Conservation (phyloP, 2,329 filamentous ascomycete species). For the Colletotrichum endophyticum region DNA sequence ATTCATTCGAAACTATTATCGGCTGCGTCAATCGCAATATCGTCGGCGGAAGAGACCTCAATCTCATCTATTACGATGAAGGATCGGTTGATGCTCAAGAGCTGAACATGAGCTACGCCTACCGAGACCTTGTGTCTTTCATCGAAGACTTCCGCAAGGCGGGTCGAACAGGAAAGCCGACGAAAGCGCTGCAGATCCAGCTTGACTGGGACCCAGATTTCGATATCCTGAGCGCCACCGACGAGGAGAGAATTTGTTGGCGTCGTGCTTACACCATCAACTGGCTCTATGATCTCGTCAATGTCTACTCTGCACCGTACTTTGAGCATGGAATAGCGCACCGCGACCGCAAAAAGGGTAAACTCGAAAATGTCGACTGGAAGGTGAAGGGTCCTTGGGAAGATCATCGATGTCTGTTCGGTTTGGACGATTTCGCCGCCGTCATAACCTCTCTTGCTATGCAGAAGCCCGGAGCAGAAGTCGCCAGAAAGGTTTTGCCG, state of each 20-base stretch:
- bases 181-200: constrained; percentile 43
- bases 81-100: constrained; percentile 43
- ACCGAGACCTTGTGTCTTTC: constrained; percentile 48
- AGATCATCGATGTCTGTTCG: constrained; percentile 40
- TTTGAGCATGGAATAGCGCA: neutral
- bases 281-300: constrained; percentile 57
- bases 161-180: constrained; percentile 49
- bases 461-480: constrained; percentile 41
- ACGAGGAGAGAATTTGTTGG: constrained; percentile 46
- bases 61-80: neutral
- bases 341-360: neutral
- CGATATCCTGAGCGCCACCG: constrained; percentile 38
- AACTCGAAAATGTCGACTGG: constrained; percentile 26
- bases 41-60: constrained; percentile 24
- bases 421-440: constrained; percentile 51
- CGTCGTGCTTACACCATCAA: constrained; percentile 53
- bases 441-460: constrained; percentile 47
- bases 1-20: constrained; percentile 47
- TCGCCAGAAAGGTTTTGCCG: constrained; percentile 45
- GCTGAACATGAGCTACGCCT: constrained; percentile 45
- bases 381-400: constrained; percentile 27
- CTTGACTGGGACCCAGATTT: constrained; percentile 47
- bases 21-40: constrained; percentile 43
- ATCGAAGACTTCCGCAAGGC: constrained; percentile 45
- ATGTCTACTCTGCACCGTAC: constrained; percentile 41